These are phyloP conservation scores for Corrigiola litoralis DNA, from an alignment of 179 eudicot genomes.

Conservation along the genomic window DNA sequence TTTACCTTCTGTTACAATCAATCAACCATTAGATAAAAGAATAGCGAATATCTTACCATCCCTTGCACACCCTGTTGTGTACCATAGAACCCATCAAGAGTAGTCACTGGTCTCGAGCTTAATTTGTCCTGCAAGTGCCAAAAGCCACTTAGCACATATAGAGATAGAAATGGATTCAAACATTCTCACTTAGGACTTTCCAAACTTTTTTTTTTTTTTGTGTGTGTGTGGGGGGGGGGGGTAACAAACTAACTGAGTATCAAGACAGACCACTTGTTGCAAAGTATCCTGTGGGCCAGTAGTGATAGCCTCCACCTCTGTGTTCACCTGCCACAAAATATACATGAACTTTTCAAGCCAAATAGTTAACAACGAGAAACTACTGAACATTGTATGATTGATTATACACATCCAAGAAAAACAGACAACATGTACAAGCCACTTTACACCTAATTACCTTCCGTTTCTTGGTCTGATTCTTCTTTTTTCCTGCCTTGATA, in stretches of 20 bases:
- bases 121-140: slow-evolving; percentile 42
- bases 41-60: slow-evolving; percentile 32
- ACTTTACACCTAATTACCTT: slow-evolving; percentile 32
- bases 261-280: slow-evolving; percentile 66
- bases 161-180: too few relatives aligned
- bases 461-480: slow-evolving; percentile 41
- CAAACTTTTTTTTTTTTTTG: too few relatives aligned
- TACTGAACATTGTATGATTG: too few relatives aligned
- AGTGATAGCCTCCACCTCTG: slow-evolving; percentile 54
- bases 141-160: slow-evolving; percentile 5
- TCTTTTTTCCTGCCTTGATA: slow-evolving; percentile 40
- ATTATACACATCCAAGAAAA: neutral
- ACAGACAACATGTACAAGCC: neutral
- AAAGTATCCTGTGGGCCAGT: slow-evolving; percentile 60
- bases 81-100: slow-evolving; percentile 40
- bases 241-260: neutral
- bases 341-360: neutral
- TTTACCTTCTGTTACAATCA: neutral
- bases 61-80: slow-evolving; percentile 39
- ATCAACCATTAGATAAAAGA: neutral
- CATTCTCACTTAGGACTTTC: neutral
- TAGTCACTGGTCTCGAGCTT: slow-evolving; percentile 36
- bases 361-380: neutral
- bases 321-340: slow-evolving; percentile 47
- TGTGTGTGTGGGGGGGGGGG: too few relatives aligned